Evolutionary conservation across 2,329 filamentous ascomycete species (phyloP).

Genomic region (Nemania sp.): DNA sequence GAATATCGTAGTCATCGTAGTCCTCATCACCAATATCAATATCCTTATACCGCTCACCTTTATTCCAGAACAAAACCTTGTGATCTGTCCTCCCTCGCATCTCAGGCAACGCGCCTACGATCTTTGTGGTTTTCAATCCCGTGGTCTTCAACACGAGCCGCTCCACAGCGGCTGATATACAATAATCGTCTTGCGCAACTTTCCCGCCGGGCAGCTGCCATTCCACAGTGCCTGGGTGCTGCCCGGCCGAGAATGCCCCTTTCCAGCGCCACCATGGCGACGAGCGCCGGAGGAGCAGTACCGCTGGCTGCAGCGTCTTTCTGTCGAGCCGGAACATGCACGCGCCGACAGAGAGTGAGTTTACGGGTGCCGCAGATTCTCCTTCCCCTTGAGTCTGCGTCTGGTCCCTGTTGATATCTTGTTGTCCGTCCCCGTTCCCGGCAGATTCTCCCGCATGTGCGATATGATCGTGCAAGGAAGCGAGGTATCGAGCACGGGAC

Average conservation of each 20-base stretch:
- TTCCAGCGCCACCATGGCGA: slow-evolving; percentile 9
- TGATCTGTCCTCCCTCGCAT: slow-evolving; percentile 24
- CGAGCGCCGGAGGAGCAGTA: slow-evolving; percentile 33
- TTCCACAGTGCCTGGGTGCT: slow-evolving; percentile 5
- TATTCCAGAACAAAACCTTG: slow-evolving; percentile 29
- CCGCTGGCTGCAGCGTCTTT: slow-evolving; percentile 29
- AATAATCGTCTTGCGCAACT: slow-evolving; percentile 35
- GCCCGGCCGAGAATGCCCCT: not conserved
- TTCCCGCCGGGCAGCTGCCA: slow-evolving; percentile 37
- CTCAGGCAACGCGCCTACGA: slow-evolving; percentile 33
- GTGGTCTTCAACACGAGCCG: slow-evolving; percentile 33
- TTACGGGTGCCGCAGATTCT: not conserved
- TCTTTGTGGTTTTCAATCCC: slow-evolving; percentile 31
- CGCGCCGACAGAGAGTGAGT: slow-evolving; percentile 33
- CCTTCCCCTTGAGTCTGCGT: not conserved
- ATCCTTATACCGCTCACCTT: slow-evolving; percentile 1
- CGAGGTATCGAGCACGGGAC: slow-evolving; percentile 37
- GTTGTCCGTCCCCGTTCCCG: not conserved
- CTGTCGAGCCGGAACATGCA: slow-evolving; percentile 37
- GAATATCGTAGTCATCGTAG: not conserved
- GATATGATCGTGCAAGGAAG: slow-evolving; percentile 13
- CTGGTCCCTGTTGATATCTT: no score
- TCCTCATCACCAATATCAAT: not conserved
- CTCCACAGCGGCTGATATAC: slow-evolving; percentile 36
- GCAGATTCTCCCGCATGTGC: not conserved